phyloP scores from a whole-genome alignment of 345 rosid species.

The Kernera saxatilis region DNA sequence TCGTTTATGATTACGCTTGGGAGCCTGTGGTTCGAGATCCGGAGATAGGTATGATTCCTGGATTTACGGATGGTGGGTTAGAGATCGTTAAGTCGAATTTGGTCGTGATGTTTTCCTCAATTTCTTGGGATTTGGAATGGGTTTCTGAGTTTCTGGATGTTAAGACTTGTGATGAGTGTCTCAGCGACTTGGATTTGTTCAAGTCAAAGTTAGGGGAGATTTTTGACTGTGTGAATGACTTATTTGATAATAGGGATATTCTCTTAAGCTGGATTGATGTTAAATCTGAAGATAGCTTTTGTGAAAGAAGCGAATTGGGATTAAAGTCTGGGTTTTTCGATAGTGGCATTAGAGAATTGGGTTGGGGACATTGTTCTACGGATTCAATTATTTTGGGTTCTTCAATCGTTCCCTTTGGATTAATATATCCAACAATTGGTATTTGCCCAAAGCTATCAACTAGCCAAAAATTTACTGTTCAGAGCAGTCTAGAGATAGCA shows the following conservation, averaged over 20 bases:
- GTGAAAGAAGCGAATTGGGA: slow-evolving; percentile 17
- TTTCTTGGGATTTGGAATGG: slow-evolving; percentile 31
- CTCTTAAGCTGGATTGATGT: slow-evolving; percentile 80
- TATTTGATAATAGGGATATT: slow-evolving; percentile 58
- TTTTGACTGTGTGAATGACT: slow-evolving; percentile 53
- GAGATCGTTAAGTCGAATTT: slow-evolving; percentile 54
- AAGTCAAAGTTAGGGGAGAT: slow-evolving; percentile 33
- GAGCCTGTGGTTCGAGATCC: slow-evolving; percentile 45
- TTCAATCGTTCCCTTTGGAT: slow-evolving; percentile 62
- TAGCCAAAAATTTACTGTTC: slow-evolving; percentile 28
- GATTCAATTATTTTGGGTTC: slow-evolving; percentile 62
- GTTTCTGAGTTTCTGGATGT: slow-evolving; percentile 47
- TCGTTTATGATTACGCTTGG: slow-evolving; percentile 81
- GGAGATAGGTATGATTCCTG: slow-evolving; percentile 31
- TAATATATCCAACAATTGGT: slow-evolving; percentile 70
- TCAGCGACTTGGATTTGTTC: slow-evolving; percentile 35
- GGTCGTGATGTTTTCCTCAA: slow-evolving; percentile 70
- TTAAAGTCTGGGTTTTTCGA: slow-evolving; percentile 36
- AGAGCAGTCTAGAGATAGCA: slow-evolving; percentile 59
- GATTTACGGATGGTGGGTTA: slow-evolving; percentile 14
- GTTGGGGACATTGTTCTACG: slow-evolving; percentile 85
- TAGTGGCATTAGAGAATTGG: slow-evolving; percentile 52
- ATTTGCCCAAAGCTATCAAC: slow-evolving; percentile 30
- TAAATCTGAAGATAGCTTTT: slow-evolving; percentile 32
- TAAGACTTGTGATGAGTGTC: slow-evolving; percentile 31